Base-by-base conservation (phyloP, 2,329 filamentous ascomycete species). In the Monilinia vaccinii-corymbosi region DNA sequence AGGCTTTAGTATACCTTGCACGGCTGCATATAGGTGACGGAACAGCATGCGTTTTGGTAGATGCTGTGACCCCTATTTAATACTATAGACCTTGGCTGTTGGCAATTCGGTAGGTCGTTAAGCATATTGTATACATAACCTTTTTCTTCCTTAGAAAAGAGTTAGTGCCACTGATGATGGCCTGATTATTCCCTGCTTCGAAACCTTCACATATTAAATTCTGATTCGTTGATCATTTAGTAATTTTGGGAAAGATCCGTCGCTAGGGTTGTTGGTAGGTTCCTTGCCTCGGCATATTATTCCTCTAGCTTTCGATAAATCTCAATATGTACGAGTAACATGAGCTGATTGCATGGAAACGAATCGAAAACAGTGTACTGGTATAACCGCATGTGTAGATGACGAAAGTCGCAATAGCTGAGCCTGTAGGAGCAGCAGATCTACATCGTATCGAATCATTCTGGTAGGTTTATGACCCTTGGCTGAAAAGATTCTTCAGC, bases 391-490 rank as follows among this genome's bases (percentile, higher is more conserved):
- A 53, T 44, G 25, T 31, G 25, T 25, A 56, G 53, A 42, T n/a
- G 34, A 56, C 21, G 6, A n/a, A 56, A 6, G 53, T 28, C 16
- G 44, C 42, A 56, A 45, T 51, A 25, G 44, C n/a, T 40, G 46
- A 50, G 34, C 34, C 46, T 38, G 34, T 40, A 18, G 34, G 28
- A 13, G 47, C 34, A 51, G 21, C 38, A 50, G 56, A 50, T 58
- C 46, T 25, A 42, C 56, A 49, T 42, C 28, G 46, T 42, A 58
- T 32, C 51, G 45, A 44, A 51, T 51, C 45, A 51, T 40, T 58
- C 38, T 51, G 46, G 23, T 49, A 51, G 46, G 23, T 58, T 40
- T 28, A 58, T 51, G 45, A 42, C 56, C 56, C 56, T 58, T 58
- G 56, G 46, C 56, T 40, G 36, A 34, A 46, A 44, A 32, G 25